Evolutionary conservation across 2,329 filamentous ascomycete species (phyloP).

Genomic region (Xylariaceae sp.): DNA sequence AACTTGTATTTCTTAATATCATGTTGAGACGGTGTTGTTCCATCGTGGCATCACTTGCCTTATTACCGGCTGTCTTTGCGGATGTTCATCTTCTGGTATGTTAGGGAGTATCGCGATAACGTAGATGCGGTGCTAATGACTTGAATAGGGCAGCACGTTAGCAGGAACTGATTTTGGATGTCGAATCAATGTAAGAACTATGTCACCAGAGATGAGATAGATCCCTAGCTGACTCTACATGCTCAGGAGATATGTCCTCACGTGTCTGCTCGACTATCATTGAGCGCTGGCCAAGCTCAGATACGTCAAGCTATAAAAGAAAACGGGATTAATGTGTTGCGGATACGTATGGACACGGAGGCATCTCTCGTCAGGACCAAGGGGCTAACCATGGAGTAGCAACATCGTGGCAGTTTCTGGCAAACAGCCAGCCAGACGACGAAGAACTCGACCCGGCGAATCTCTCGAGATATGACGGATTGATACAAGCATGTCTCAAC

Average conservation of each 20-base stretch:
- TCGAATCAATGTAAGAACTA: conserved; percentile 37
- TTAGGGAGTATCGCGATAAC: conserved; percentile 3
- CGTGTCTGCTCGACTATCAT: conserved; percentile 34
- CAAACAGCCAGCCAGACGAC: conserved; percentile 46
- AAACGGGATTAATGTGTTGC: conserved; percentile 51
- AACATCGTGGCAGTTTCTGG: conserved; percentile 57
- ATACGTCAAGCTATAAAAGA: conserved; percentile 53
- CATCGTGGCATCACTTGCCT: conserved; percentile 20
- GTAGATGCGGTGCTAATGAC: conserved; percentile 14
- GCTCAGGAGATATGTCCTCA: conserved; percentile 37
- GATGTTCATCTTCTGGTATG: conserved; percentile 30
- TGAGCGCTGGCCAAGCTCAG: conserved; percentile 40
- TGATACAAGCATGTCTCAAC: conserved; percentile 52
- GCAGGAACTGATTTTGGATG: conserved; percentile 47
- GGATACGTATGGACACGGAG: conserved; percentile 40
- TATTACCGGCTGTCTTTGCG: conserved; percentile 23
- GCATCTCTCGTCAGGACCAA: background rate
- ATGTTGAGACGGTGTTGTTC: conserved; percentile 29
- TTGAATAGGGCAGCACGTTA: conserved; percentile 39
- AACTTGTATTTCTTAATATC: conserved; percentile 16
- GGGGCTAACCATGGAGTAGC: conserved; percentile 27
- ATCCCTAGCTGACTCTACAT: no score
- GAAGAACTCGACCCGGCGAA: conserved; percentile 42
- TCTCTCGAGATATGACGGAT: conserved; percentile 47
- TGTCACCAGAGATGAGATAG: background rate